phyloP scores from a whole-genome alignment of 2,329 filamentous ascomycete genomes.

The Calonectria pauciramosa region DNA sequence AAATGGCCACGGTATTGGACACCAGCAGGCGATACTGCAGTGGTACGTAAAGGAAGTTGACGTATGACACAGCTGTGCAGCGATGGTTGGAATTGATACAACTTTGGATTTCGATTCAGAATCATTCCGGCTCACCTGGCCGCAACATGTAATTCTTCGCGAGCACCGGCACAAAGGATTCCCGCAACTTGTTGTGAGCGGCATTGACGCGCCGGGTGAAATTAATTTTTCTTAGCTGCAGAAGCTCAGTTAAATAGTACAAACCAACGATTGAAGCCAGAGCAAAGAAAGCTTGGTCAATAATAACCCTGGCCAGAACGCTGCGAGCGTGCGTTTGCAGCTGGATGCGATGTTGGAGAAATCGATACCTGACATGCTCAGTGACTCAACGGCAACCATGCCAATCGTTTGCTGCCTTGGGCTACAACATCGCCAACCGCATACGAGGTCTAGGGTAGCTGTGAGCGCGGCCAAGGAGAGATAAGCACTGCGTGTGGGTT shows the following conservation, averaged over 20 bases:
- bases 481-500: background rate
- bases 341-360: background rate
- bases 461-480: background rate
- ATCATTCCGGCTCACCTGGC: background rate
- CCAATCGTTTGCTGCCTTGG: background rate
- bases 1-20: background rate
- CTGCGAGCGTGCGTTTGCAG: background rate
- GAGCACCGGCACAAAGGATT: background rate
- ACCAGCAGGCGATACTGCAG: constrained; percentile 6
- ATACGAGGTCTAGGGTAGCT: background rate
- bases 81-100: background rate
- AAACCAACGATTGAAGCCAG: background rate
- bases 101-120: background rate
- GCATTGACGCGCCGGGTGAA: background rate
- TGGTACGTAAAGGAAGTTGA: constrained; percentile 4
- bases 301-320: background rate
- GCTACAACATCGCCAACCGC: constrained; percentile 3
- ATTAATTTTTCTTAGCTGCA: background rate
- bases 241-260: background rate
- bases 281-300: background rate
- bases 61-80: background rate
- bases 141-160: background rate
- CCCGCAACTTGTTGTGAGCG: background rate
- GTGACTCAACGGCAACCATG: no score
- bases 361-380: background rate